Evolutionary conservation across 495 filamentous ascomycete genomes (phyloP).

Genomic region (Penicillium lividum): DNA sequence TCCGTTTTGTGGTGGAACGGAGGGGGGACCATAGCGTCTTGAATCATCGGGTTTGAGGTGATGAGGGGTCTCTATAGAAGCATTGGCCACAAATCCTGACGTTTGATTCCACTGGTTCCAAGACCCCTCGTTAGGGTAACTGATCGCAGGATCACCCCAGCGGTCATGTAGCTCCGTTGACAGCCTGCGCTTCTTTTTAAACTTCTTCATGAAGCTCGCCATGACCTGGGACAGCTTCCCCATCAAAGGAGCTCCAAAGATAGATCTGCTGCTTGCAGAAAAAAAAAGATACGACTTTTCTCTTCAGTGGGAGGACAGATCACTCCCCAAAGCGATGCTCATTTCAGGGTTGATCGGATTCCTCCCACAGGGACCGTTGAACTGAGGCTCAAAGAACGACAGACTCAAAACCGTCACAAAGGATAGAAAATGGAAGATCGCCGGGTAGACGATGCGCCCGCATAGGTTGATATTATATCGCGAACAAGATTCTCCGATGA

Average conservation of each 20-base stretch:
- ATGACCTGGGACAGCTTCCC: constrained; percentile 31
- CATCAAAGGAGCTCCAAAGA: constrained; percentile 25
- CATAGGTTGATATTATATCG: constrained; percentile 35
- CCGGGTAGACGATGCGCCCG: constrained; percentile 13
- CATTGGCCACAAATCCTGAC: constrained; percentile 20
- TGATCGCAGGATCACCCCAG: constrained; percentile 47
- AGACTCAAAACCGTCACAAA: not conserved
- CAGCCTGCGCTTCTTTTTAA: constrained; percentile 41
- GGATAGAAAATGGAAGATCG: constrained; percentile 9
- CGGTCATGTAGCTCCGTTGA: constrained; percentile 44
- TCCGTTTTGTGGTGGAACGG: constrained; percentile 11
- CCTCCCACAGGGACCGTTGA: constrained; percentile 7
- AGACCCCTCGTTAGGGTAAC: constrained; percentile 43
- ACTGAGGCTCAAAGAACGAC: not conserved
- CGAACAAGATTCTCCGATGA: constrained; percentile 14
- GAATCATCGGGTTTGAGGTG: not conserved
- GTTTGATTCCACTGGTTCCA: constrained; percentile 43
- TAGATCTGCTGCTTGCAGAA: not conserved
- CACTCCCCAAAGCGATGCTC: constrained; percentile 22
- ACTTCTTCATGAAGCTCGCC: constrained; percentile 38
- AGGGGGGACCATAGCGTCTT: constrained; percentile 4
- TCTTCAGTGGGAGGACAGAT: constrained; percentile 22
- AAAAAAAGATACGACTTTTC: not conserved
- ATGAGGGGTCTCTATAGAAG: constrained; percentile 4
- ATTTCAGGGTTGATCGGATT: constrained; percentile 22